Evolutionary conservation across 352 stramenopile genomes (phyloP), one percentile per base, ranked within the genome.

Genomic region (Phytophthora constricta): DNA sequence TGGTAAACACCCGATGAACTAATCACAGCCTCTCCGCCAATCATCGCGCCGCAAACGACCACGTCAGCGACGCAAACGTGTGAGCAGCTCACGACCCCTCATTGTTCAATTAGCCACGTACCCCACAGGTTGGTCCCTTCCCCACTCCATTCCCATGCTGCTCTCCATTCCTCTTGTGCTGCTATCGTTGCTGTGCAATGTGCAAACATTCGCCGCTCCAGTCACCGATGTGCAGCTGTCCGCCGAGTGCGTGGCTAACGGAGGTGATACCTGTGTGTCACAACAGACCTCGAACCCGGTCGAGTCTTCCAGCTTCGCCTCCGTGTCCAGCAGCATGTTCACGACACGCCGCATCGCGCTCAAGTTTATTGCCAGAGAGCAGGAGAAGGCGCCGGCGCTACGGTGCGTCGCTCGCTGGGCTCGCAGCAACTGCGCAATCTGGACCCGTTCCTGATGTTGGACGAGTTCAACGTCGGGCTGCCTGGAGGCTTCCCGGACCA

Each of bases 401-500:
- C 66, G 2, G 80, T 92, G 37, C 70, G 81, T 41, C 80, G 80
- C 41, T 90, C 82, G 0, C 41, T 90, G 26, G 82, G 82, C 46
- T 86, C 70, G 0, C 54, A 74, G 16, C 61, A 92, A 43, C 71
- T 90, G 9, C 66, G 63, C 52, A 76, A 70, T 42, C 56, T 86
- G 1, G 80, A 87, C 59, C 80, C 78, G 23, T 89, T 89, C 59
- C 72, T 89, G 9, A 81, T 87, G 80, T 60, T 89, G 20, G 78
- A 87, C 52, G 80, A 89, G 42, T 84, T 84, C 65, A 72, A 83
- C 56, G 65, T 79, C 7, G 79, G 68, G 0, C 43, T 86, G 1
- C 77, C 90, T 2, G 89, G 93, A 26, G 92, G 92, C 1, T 98
- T 97, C 79, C 87, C 92, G 2, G 76, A 92, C 28, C 94, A 98